Base-by-base conservation (phyloP, 306 rosid genomes). In the Pueraria montana region DNA sequence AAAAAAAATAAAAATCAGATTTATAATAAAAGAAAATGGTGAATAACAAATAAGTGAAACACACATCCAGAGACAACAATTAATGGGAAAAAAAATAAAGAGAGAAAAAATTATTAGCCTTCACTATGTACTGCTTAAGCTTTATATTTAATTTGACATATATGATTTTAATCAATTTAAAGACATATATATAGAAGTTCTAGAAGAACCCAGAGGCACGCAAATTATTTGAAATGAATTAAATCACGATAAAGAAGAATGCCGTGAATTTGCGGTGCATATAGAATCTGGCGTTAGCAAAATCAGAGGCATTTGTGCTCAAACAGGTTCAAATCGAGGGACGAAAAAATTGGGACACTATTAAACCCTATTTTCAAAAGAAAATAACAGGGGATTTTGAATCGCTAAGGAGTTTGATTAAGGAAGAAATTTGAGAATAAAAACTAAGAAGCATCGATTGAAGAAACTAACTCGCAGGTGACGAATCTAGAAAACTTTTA, bases 311-410 rank as follows among this genome's bases (percentile, higher is more conserved):
- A 50, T 36, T 49, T 24, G 21, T 27, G 59, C 48, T 56, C 40
- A 12, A 45, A 38, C 4, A 59, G 43, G 14, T 24, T 78, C 52
- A 40, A 42, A 14, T 52, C 42, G 40, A 52, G 18, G 23, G 23
- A 50, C 36, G 9, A 48, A 26, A 69, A 72, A 14, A 27, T 8
- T 18, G 30, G 8, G 16, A 17, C 53, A 20, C 43, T 27, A 42
- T 20, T 84, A 79, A 79, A 73, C 84, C 80, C 84, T 83, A 70
- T 75, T 80, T 48, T 0, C 0, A 45, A 10, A 69, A 0, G 7
- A 17, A 42, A n/a, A 5, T 1, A 6, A 30, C 18, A 7, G 14
- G 48, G 45, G 21, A 11, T 55, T 72, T 53, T 27, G 3, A 77
- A 48, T 23, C 11, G 11, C 30, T 18, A 40, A 24, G 5, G 20